These are phyloP conservation scores for Pseudogymnoascus sp. DNA, from an alignment of 2,329 filamentous ascomycete genomes.

Conservation along the genomic window DNA sequence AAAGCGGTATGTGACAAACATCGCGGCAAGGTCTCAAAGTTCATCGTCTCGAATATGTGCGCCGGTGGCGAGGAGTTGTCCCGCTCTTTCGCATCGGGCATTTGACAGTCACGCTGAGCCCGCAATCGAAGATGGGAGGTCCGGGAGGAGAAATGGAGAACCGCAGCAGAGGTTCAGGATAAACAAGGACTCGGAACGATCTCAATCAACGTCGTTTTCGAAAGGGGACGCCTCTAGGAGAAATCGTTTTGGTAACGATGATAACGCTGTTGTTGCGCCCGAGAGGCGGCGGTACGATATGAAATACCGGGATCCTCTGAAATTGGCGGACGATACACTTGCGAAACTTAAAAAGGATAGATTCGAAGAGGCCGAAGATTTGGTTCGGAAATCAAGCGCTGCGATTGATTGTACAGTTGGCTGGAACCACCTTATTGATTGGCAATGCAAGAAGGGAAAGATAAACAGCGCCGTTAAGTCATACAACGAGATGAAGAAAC, in stretches of 20 bases:
- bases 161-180: neutral
- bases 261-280: neutral
- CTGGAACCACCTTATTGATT: conserved; percentile 81
- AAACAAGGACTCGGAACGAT: neutral
- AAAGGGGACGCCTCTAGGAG: neutral
- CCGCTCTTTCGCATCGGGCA: neutral
- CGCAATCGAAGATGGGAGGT: neutral
- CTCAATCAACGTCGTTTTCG: neutral
- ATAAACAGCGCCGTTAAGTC: conserved; percentile 63
- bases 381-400: conserved; percentile 64
- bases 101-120: neutral
- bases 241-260: neutral
- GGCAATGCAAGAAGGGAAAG: conserved; percentile 53
- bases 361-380: conserved; percentile 56
- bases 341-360: conserved; percentile 50
- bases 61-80: neutral
- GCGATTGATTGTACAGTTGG: conserved; percentile 59
- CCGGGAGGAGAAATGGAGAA: neutral
- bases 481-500: conserved; percentile 99
- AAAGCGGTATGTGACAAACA: neutral
- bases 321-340: conserved; percentile 61
- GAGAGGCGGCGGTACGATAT: neutral
- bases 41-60: neutral
- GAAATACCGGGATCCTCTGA: conserved; percentile 51
- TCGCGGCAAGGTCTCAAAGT: neutral